Conservation (phyloP, 2,329 filamentous ascomycete species). For the Stagonosporopsis vannaccii region DNA sequence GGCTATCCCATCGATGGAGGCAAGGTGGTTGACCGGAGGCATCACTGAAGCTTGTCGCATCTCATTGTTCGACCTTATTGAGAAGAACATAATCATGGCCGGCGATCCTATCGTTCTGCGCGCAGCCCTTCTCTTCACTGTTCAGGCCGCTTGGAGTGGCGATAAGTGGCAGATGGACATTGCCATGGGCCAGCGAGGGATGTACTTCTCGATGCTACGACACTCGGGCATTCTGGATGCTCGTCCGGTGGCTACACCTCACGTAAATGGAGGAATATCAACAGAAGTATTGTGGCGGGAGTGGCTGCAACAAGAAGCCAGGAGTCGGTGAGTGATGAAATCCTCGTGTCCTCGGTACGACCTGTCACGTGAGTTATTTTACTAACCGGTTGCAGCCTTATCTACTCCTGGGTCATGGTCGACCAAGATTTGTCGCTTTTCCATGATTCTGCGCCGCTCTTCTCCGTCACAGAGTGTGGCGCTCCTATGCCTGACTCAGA, state of each 20-base stretch:
- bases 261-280: constrained; percentile 52
- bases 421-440: constrained; percentile 66
- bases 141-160: constrained; percentile 75
- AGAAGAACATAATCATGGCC: constrained; percentile 73
- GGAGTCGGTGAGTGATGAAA: constrained; percentile 62
- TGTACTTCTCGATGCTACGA: constrained; percentile 76
- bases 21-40: constrained; percentile 69
- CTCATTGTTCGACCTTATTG: constrained; percentile 74
- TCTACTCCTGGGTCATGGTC: constrained; percentile 79
- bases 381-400: constrained; percentile 58
- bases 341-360: constrained; percentile 19
- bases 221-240: constrained; percentile 72
- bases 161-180: constrained; percentile 83
- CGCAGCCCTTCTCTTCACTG: constrained; percentile 71
- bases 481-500: constrained; percentile 71
- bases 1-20: constrained; percentile 70
- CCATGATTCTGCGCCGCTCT: constrained; percentile 56
- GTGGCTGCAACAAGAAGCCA: constrained; percentile 71
- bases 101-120: constrained; percentile 70
- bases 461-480: constrained; percentile 70
- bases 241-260: constrained; percentile 56
- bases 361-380: constrained; percentile 33
- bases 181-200: constrained; percentile 74
- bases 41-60: constrained; percentile 75
- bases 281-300: constrained; percentile 65